phyloP scores from a whole-genome alignment of 148 eudicot genomes.

The Heliamphora exappendiculata region DNA sequence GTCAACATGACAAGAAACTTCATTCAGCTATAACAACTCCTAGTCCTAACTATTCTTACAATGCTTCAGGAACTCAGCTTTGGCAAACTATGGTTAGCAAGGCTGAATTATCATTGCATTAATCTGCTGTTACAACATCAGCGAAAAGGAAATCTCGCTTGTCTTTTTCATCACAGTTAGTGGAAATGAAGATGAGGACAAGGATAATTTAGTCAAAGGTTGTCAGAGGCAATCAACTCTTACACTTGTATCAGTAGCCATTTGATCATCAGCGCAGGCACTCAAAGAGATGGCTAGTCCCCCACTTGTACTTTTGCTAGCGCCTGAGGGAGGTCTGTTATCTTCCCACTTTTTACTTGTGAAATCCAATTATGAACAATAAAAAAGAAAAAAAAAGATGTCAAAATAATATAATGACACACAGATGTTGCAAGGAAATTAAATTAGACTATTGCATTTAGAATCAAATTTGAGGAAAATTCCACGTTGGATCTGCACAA shows the following conservation, averaged over 20 bases:
- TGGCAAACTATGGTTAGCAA: too few species aligned
- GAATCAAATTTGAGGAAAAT: too few species aligned
- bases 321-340: slow-evolving; percentile 52
- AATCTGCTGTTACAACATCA: too few species aligned
- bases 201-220: neutral
- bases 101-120: too few species aligned
- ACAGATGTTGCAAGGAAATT: too few species aligned
- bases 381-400: neutral
- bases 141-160: too few species aligned
- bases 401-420: too few species aligned
- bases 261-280: slow-evolving; percentile 72
- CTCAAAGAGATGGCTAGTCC: slow-evolving; percentile 67
- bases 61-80: neutral
- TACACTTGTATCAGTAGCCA: slow-evolving; percentile 70
- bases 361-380: neutral
- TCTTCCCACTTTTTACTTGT: slow-evolving; percentile 46
- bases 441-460: too few species aligned
- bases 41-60: too few species aligned
- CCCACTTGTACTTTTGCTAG: slow-evolving; percentile 51
- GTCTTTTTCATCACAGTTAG: too few species aligned
- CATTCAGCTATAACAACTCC: neutral
- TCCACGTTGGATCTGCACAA: too few species aligned
- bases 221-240: slow-evolving; percentile 7
- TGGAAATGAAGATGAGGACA: neutral
- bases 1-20: neutral